These are phyloP conservation scores for Fusarium sp. DNA, from an alignment of 2,329 filamentous ascomycete species.

Conservation along the genomic window DNA sequence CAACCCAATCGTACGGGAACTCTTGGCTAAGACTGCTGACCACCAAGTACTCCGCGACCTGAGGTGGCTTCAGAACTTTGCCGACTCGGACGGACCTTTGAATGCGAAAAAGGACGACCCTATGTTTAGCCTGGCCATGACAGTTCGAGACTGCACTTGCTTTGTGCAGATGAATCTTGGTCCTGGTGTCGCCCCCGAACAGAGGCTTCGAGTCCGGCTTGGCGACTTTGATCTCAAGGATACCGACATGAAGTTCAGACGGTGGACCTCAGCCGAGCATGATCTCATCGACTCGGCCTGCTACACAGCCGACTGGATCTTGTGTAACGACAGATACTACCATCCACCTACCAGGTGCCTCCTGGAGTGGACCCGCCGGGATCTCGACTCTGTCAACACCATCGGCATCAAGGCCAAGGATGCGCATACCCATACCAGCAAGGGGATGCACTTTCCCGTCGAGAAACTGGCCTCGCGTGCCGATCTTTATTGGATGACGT, in stretches of 20 bases:
- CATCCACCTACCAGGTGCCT: conserved; percentile 52
- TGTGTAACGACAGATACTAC: conserved; percentile 50
- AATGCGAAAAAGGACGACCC: conserved; percentile 54
- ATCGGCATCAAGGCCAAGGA: conserved; percentile 39
- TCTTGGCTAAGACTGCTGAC: conserved; percentile 47
- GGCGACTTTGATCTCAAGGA: conserved; percentile 85
- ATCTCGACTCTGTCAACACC: conserved; percentile 34
- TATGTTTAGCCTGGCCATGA: conserved; percentile 79
- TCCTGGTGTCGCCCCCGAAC: conserved; percentile 28
- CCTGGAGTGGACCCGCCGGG: conserved; percentile 46
- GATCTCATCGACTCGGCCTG: conserved; percentile 75
- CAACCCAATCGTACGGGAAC: conserved; percentile 29
- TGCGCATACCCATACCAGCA: conserved; percentile 12
- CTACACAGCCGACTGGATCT: conserved; percentile 65
- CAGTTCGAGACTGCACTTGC: conserved; percentile 81
- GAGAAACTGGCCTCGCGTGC: conserved; percentile 26
- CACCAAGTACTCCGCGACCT: conserved; percentile 52
- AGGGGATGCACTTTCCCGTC: conserved; percentile 23
- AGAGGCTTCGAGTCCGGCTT: conserved; percentile 67
- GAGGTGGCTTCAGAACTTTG: conserved; percentile 52
- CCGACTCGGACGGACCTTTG: conserved; percentile 60
- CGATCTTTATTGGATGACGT: conserved; percentile 34
- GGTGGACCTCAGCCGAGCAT: conserved; percentile 75
- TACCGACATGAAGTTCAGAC: conserved; percentile 71
- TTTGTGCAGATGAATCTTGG: conserved; percentile 69